Evolutionary conservation across 345 rosid species (phyloP).

Genomic region (Diplotaxis tenuifolia): DNA sequence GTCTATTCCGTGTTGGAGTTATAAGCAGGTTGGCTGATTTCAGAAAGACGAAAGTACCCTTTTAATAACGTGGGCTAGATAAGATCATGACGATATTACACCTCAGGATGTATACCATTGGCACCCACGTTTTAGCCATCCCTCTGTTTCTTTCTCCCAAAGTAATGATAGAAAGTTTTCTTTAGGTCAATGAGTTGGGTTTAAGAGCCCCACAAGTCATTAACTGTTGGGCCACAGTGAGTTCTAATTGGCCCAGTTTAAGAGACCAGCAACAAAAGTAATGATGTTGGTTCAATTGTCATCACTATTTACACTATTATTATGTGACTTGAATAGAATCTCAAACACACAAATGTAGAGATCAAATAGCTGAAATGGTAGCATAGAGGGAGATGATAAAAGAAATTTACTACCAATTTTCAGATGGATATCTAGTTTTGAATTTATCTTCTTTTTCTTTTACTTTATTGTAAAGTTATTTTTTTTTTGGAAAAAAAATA

Average conservation of each 20-base stretch:
- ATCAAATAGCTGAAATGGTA: background rate
- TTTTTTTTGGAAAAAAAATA: no score
- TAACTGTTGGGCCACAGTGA: background rate
- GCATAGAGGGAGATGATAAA: background rate
- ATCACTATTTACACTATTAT: background rate
- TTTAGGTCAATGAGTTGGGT: background rate
- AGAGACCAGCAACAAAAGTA: background rate
- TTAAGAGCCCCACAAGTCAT: background rate
- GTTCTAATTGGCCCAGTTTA: background rate
- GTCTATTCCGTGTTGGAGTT: slow-evolving; percentile 34
- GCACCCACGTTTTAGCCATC: slow-evolving; percentile 19
- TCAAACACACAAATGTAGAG: background rate
- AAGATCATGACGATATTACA: slow-evolving; percentile 8
- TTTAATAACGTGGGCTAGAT: background rate
- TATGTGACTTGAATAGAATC: background rate
- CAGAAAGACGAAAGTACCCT: slow-evolving; percentile 9
- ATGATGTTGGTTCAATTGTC: background rate
- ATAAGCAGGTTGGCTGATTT: background rate
- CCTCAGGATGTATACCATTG: background rate
- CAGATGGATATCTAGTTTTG: background rate
- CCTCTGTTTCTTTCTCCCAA: background rate
- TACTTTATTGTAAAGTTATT: background rate
- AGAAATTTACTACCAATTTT: background rate
- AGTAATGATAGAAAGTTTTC: background rate
- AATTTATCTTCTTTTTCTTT: background rate